Evolutionary conservation across 331 rosid genomes (phyloP).

Genomic region (Rhamnella rubrinervis): DNA sequence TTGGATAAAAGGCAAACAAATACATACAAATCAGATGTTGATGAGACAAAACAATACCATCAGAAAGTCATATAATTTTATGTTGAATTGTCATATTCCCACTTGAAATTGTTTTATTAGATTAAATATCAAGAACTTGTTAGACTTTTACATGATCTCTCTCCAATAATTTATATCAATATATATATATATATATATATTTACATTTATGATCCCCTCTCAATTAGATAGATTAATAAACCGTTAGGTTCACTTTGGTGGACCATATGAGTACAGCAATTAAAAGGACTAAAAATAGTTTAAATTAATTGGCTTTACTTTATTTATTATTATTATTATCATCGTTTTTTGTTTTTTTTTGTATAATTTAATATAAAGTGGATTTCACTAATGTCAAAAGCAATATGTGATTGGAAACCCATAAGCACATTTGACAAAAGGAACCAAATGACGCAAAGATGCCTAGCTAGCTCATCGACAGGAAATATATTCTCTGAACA

Average conservation of each 20-base stretch:
- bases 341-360: too few relatives aligned
- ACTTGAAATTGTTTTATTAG: slow-evolving; percentile 4
- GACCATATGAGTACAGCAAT: background rate
- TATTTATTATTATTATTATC: background rate
- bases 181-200: too few relatives aligned
- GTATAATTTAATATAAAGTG: slow-evolving; percentile 12
- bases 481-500: slow-evolving; percentile 23
- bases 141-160: slow-evolving; percentile 3
- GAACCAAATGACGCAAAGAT: slow-evolving; percentile 3
- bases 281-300: background rate
- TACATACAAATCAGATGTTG: too few relatives aligned
- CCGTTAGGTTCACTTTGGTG: slow-evolving; percentile 2
- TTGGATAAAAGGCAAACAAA: too few relatives aligned
- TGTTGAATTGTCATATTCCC: background rate
- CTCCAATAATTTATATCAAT: background rate
- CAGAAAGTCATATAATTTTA: background rate
- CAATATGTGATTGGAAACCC: background rate
- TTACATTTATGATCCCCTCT: background rate
- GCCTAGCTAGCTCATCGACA: slow-evolving; percentile 6
- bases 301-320: slow-evolving; percentile 2
- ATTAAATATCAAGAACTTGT: background rate
- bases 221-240: background rate
- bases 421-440: slow-evolving; percentile 4
- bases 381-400: slow-evolving; percentile 22
- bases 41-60: background rate